Conservation (phyloP, 495 filamentous ascomycete genomes). For the Daldinia bambusicola region DNA sequence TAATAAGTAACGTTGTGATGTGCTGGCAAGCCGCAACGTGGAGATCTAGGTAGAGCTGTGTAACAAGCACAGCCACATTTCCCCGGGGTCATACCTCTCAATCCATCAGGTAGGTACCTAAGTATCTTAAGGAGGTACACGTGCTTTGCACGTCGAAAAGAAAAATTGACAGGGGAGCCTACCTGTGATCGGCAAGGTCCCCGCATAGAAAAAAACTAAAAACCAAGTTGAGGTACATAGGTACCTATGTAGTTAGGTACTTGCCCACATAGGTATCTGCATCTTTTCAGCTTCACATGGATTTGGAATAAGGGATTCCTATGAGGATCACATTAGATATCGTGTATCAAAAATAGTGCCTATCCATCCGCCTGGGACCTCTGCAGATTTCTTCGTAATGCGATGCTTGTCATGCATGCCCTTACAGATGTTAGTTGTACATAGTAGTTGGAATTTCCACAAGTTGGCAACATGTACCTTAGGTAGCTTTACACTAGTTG, state of each 20-base stretch:
- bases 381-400: background rate
- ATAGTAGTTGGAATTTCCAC: background rate
- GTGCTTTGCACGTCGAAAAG: background rate
- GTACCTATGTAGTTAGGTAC: background rate
- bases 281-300: constrained; percentile 42
- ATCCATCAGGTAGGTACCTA: background rate
- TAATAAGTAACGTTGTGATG: constrained; percentile 40
- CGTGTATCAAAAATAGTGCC: background rate
- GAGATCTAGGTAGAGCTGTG: constrained; percentile 10
- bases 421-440: background rate
- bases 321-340: background rate
- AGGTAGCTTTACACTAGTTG: background rate
- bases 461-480: constrained; percentile 9
- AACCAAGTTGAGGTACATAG: background rate
- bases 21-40: constrained; percentile 31
- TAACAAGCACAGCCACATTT: constrained; percentile 38
- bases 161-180: background rate
- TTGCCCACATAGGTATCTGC: background rate
- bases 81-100: constrained; percentile 5
- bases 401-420: background rate
- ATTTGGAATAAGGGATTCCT: constrained; percentile 8
- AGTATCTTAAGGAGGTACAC: background rate
- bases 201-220: background rate
- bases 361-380: background rate
- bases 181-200: constrained; percentile 1